Evolutionary conservation across 768 basidiomycete genomes (phyloP).

Genomic region (Crucibulum laeve): DNA sequence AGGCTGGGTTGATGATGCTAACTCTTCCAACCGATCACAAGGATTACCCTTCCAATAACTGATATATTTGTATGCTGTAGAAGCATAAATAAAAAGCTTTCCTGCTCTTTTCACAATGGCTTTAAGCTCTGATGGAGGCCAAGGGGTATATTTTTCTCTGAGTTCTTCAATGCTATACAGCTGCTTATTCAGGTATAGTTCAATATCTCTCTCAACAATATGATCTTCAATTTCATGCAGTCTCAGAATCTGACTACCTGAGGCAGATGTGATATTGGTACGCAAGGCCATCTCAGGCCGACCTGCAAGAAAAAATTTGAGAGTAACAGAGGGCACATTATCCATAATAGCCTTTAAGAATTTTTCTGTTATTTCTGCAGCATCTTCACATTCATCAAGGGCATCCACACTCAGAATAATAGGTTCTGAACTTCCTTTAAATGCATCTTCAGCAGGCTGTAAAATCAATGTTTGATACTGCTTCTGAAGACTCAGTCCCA

Average conservation of each 20-base stretch:
- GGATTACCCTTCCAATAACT: not conserved
- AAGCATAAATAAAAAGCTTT: not conserved
- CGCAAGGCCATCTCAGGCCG: not conserved
- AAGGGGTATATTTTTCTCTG: not conserved
- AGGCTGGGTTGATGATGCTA: too few species aligned
- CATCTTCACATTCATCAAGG: slow-evolving; percentile 16
- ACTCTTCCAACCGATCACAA: not conserved
- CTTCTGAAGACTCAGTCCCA: not conserved
- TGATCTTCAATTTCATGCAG: not conserved
- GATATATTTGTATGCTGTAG: not conserved
- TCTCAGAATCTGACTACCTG: not conserved
- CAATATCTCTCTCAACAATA: not conserved
- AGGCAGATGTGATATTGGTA: not conserved
- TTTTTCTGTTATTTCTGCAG: not conserved
- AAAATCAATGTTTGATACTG: not conserved
- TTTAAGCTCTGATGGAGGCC: not conserved
- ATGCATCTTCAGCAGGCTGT: not conserved
- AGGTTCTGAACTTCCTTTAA: not conserved
- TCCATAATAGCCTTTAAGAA: not conserved
- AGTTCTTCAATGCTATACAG: not conserved
- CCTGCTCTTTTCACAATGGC: not conserved
- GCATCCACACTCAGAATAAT: slow-evolving; percentile 11
- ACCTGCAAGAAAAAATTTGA: not conserved
- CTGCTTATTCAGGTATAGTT: not conserved
- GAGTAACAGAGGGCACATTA: not conserved